A percentile compares a stretch with the other conserved stretches of the same genome.
Conservation (phyloP, 2,329 filamentous ascomycete genomes). For the Aspergillus neoniger region DNA sequence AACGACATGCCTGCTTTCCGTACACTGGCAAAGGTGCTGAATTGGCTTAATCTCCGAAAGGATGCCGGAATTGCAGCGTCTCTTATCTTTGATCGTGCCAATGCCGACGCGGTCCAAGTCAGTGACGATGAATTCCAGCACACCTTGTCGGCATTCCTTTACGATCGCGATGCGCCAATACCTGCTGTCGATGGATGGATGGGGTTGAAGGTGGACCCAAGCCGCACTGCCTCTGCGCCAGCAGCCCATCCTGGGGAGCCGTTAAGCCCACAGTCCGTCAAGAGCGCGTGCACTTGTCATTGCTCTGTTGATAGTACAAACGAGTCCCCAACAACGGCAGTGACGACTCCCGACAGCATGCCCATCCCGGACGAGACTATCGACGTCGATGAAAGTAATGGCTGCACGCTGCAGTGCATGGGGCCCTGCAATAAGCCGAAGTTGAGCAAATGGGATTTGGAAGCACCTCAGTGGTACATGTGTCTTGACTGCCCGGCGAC, state of each 20-base stretch:
- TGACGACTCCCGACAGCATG: neutral
- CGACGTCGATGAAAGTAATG: neutral
- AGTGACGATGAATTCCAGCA: neutral
- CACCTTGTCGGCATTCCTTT: neutral
- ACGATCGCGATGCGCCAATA: neutral
- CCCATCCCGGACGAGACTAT: neutral
- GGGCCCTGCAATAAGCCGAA: neutral
- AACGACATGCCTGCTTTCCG: constrained; percentile 1
- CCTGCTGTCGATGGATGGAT: neutral
- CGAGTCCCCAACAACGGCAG: neutral
- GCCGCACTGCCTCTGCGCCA: neutral
- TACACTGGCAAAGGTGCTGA: neutral
- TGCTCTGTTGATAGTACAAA: neutral
- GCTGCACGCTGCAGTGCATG: neutral
- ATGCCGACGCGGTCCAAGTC: neutral
- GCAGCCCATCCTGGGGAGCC: neutral
- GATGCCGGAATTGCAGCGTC: neutral
- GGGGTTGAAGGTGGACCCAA: neutral
- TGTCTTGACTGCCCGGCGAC: neutral
- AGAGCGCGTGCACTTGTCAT: neutral
- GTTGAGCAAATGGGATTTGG: neutral
- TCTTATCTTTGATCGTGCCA: neutral
- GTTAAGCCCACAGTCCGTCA: neutral
- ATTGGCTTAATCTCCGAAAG: neutral
- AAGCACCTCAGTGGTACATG: neutral